Conservation (phyloP, 306 rosid species). For the Alnus rubra region DNA sequence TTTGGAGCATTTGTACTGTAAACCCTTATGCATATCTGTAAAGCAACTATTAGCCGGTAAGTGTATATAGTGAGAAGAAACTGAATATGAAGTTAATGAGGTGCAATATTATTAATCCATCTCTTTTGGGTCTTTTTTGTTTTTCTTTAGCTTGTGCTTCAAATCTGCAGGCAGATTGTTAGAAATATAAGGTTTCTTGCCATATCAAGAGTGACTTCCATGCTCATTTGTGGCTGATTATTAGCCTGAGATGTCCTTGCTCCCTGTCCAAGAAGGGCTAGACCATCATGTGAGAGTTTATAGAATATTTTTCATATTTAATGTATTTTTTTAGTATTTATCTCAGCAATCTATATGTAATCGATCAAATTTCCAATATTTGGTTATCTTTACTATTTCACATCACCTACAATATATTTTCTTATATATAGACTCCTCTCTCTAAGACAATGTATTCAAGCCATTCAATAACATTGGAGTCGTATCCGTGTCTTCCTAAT, state of each 20-base stretch:
- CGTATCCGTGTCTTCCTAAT: too few species aligned
- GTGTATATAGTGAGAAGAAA: conserved; percentile 27
- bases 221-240: background rate
- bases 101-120: conserved; percentile 5
- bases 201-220: too few species aligned
- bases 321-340: background rate
- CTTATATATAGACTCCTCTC: too few species aligned
- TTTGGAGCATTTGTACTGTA: conserved; percentile 17
- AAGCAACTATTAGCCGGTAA: conserved; percentile 12
- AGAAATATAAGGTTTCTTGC: background rate
- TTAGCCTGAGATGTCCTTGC: background rate
- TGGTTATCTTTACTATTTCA: too few species aligned
- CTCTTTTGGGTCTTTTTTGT: background rate
- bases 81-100: conserved; percentile 7
- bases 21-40: background rate
- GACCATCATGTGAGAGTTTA: background rate
- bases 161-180: background rate
- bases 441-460: too few species aligned
- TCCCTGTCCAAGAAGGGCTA: background rate
- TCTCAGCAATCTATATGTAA: too few species aligned
- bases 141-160: background rate
- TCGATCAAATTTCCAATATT: too few species aligned
- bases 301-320: background rate
- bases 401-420: too few species aligned
- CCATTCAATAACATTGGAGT: too few species aligned